phyloP scores from a whole-genome alignment of 495 filamentous ascomycete species.

The Bacidia gigantensis region DNA sequence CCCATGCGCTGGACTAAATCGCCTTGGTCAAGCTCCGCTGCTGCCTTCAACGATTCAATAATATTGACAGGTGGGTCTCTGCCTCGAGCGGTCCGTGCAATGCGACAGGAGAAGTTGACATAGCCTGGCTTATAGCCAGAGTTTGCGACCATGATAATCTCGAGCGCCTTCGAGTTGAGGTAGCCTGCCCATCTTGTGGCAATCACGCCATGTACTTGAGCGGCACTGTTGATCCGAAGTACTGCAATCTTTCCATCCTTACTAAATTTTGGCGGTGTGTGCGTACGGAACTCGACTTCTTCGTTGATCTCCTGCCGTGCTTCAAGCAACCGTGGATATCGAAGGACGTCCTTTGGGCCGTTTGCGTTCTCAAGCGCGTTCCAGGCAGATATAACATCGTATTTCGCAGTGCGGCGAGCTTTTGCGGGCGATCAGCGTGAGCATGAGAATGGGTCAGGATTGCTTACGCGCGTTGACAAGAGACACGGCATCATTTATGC shows the following conservation, averaged over 20 bases:
- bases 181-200: slow-evolving; percentile 44
- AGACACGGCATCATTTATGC: slow-evolving; percentile 40
- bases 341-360: slow-evolving; percentile 31
- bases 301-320: slow-evolving; percentile 37
- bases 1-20: slow-evolving; percentile 35
- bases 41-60: slow-evolving; percentile 33
- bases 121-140: slow-evolving; percentile 40
- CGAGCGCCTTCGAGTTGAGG: slow-evolving; percentile 34
- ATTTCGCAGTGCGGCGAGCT: slow-evolving; percentile 37
- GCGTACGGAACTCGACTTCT: slow-evolving; percentile 41
- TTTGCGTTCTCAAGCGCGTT: slow-evolving; percentile 29
- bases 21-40: slow-evolving; percentile 28
- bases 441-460: background rate
- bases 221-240: slow-evolving; percentile 35
- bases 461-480: slow-evolving; percentile 38
- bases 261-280: slow-evolving; percentile 42
- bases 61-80: slow-evolving; percentile 39
- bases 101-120: slow-evolving; percentile 47
- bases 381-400: slow-evolving; percentile 42
- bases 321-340: slow-evolving; percentile 27
- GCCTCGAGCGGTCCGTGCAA: slow-evolving; percentile 31
- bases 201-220: slow-evolving; percentile 46
- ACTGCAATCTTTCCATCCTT: slow-evolving; percentile 42
- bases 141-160: slow-evolving; percentile 45
- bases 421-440: background rate